Base-by-base conservation (phyloP, 2,329 filamentous ascomycete species). In the Epichloe gansuensis region DNA sequence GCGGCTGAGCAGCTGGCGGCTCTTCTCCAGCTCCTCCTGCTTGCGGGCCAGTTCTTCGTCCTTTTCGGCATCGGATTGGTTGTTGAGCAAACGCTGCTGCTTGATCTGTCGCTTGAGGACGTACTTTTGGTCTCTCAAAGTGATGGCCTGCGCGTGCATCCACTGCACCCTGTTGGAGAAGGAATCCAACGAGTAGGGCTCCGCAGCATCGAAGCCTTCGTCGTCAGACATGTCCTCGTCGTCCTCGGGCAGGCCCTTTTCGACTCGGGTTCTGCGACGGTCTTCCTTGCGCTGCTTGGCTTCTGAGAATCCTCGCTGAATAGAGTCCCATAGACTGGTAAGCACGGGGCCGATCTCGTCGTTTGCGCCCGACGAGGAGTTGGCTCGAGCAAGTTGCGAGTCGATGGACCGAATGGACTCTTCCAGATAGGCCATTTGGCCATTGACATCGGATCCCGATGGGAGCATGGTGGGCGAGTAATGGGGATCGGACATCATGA, bases 81-180 rank as follows among this genome's bases (percentile, higher is more conserved):
- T 90, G 69, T 95, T 95, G 53, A 96, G 78, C 63, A 95, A 89
- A 54, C 91, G 86, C 69, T 97, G 91, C 65, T 97, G 91, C 70
- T 95, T 91, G 62, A 96, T 91, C 66, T 97, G 91, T 44, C 90
- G 82, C 62, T 91, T 86, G 8, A 97, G 76, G 23, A 95, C 91
- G 48, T 82, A 81, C 65, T 95, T 94, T 65, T 97, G 91, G 60
- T 95, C 88, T 56, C 88, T 84, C 38, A 96, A 73, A 21, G 80
- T 80, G 17, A 83, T 85, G n/a, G 88, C 80, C 54, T 88, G 86
- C 42, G 77, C 75, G 63, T 90, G 88, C 4, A 96, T 72, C 70
- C 82, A 86, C 61, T 90, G 85, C 1, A 97, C 82, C 62, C 88
- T 88, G 8, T 80, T 73, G 15, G 83, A 85, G 65, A 97, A 94